Evolutionary conservation across 805 yeast species (phyloP).

Genomic region (Wickerhamiella kurtzmanii): DNA sequence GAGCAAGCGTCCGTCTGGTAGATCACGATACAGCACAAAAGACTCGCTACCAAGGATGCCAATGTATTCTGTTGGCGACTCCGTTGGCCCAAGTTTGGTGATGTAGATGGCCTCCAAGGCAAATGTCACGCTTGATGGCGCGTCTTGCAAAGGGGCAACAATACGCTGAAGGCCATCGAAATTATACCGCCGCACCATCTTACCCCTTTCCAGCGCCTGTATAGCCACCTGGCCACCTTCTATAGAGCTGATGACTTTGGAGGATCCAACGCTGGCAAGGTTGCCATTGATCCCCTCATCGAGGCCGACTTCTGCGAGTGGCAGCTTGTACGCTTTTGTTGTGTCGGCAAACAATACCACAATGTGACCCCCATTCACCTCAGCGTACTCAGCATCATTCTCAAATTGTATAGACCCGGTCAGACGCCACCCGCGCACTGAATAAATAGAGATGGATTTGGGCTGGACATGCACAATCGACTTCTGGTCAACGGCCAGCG

Average conservation of each 20-base stretch:
- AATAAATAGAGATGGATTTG: neutral
- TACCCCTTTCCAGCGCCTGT: neutral
- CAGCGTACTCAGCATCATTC: constrained; percentile 5
- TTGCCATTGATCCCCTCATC: neutral
- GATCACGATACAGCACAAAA: constrained; percentile 12
- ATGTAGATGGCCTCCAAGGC: neutral
- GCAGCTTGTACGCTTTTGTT: neutral
- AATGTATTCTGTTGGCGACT: constrained; percentile 24
- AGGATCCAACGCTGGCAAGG: neutral
- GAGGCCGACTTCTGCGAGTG: neutral
- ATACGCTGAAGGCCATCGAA: neutral
- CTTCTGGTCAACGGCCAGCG: constrained; percentile 3
- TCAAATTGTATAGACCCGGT: neutral
- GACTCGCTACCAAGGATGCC: constrained; percentile 13
- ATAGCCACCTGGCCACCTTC: neutral
- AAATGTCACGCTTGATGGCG: neutral
- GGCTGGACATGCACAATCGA: constrained; percentile 7
- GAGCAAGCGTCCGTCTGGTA: constrained; percentile 3
- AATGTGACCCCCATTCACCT: constrained; percentile 3
- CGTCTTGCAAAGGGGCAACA: neutral
- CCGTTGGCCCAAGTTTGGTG: constrained; percentile 4
- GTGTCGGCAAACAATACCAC: constrained; percentile 1
- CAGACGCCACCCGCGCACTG: constrained; percentile 4
- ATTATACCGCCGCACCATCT: neutral
- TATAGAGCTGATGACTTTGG: neutral